Conservation (phyloP, 495 filamentous ascomycete species). For the Bryoglossum gracile region DNA sequence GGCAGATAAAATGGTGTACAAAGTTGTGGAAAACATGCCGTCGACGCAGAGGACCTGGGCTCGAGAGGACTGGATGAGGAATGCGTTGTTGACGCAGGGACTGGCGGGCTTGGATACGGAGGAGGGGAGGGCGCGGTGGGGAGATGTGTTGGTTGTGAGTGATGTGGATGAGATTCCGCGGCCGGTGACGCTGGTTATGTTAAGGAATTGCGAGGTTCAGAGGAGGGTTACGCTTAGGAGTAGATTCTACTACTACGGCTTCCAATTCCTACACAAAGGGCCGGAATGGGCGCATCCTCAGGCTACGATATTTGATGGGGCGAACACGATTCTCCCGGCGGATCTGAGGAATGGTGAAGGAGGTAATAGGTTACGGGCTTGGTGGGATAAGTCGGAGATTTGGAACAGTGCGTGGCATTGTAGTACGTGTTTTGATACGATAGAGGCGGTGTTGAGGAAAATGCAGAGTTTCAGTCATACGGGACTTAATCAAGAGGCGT, state of each 20-base stretch:
- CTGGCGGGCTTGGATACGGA: constrained; percentile 25
- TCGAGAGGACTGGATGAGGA: constrained; percentile 31
- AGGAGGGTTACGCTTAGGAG: constrained; percentile 33
- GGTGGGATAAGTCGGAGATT: constrained; percentile 23
- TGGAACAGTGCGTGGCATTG: constrained; percentile 41
- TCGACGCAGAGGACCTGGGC: constrained; percentile 26
- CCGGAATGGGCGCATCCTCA: constrained; percentile 39
- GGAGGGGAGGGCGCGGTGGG: constrained; percentile 17
- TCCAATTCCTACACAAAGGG: constrained; percentile 36
- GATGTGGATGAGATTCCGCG: constrained; percentile 39
- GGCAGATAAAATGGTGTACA: constrained; percentile 35
- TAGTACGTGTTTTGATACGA: constrained; percentile 34
- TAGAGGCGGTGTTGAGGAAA: constrained; percentile 36
- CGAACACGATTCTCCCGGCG: constrained; percentile 34
- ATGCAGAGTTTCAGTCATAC: constrained; percentile 37
- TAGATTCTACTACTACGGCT: constrained; percentile 39
- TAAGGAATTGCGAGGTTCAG: constrained; percentile 37
- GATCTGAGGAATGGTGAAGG: constrained; percentile 32
- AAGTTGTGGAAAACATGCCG: constrained; percentile 30
- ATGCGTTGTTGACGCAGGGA: constrained; percentile 31
- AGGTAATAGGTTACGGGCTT: constrained; percentile 2
- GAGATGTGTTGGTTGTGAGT: constrained; percentile 31
- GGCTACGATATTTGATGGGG: constrained; percentile 34
- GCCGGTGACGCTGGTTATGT: constrained; percentile 28
- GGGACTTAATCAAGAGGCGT: constrained; percentile 29